A percentile compares a stretch with the other conserved stretches of the same genome.
These are phyloP conservation scores for Lyophyllum semitale DNA, from an alignment of 768 basidiomycete species.

Conservation along the genomic window DNA sequence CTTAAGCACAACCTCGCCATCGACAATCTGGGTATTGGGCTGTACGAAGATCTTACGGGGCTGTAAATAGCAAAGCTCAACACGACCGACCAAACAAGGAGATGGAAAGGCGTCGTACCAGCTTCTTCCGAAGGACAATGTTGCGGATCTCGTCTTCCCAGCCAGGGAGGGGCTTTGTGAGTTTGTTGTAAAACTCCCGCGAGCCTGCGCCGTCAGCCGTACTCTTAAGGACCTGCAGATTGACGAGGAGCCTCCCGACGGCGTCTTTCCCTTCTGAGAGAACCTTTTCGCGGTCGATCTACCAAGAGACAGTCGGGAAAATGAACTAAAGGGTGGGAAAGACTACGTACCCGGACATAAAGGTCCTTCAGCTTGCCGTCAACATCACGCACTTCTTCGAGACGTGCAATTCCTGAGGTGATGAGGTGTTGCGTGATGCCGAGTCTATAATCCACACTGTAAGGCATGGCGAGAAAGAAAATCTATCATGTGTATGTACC, in stretches of 20 bases:
- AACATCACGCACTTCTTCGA: constrained; percentile 66
- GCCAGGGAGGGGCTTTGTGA: constrained; percentile 70
- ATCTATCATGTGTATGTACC: constrained; percentile 44
- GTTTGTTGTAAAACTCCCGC: constrained; percentile 74
- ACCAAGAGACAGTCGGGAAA: constrained; percentile 4
- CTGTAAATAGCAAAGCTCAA: constrained; percentile 35
- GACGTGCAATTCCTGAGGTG: constrained; percentile 62
- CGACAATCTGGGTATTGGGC: constrained; percentile 71
- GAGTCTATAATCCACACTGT: constrained; percentile 43
- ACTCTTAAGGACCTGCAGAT: constrained; percentile 84
- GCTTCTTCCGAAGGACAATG: constrained; percentile 77
- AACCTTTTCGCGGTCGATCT: constrained; percentile 76
- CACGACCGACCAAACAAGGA: background rate
- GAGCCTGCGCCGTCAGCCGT: constrained; percentile 83
- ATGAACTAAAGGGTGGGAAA: background rate
- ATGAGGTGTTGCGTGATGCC: constrained; percentile 85
- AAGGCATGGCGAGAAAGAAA: background rate
- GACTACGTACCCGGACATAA: constrained; percentile 60
- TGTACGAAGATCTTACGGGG: constrained; percentile 87
- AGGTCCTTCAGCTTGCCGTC: constrained; percentile 65
- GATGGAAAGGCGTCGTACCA: constrained; percentile 42
- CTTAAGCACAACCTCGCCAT: constrained; percentile 71
- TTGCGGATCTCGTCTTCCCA: constrained; percentile 81
- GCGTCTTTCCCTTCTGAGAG: constrained; percentile 64
- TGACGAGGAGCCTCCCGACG: constrained; percentile 73